Conservation (phyloP, 139 green algal genomes). For the Pleodorina starrii region DNA sequence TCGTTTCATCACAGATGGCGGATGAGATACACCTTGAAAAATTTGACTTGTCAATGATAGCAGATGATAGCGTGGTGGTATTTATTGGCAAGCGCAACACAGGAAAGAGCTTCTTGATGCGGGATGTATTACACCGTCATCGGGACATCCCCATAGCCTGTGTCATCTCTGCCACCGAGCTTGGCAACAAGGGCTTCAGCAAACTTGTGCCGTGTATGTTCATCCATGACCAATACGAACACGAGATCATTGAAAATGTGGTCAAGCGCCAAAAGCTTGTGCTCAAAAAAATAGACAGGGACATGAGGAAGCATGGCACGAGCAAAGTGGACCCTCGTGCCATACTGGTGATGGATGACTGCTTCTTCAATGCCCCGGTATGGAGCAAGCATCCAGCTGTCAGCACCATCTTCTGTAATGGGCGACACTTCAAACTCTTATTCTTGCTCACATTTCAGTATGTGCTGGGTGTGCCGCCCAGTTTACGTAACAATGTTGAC, state of each 20-base stretch:
- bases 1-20: too few species aligned
- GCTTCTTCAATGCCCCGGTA: constrained; percentile 26
- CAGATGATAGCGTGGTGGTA: constrained; percentile 24
- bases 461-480: constrained; percentile 30
- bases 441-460: constrained; percentile 54
- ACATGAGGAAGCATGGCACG: neutral
- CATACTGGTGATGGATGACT: constrained; percentile 57
- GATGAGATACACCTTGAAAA: neutral
- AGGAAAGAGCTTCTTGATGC: constrained; percentile 41
- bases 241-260: constrained; percentile 27
- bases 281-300: neutral
- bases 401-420: constrained; percentile 40
- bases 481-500: constrained; percentile 43
- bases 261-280: constrained; percentile 33
- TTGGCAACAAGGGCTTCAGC: constrained; percentile 28
- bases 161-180: constrained; percentile 44
- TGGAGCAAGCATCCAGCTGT: constrained; percentile 41
- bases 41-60: constrained; percentile 7
- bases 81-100: constrained; percentile 54
- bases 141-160: constrained; percentile 29
- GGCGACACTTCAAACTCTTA: constrained; percentile 40
- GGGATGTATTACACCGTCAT: constrained; percentile 45
- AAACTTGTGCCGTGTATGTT: constrained; percentile 43
- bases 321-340: neutral
- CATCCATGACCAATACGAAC: constrained; percentile 45